These are phyloP conservation scores for Moniliophthora roreri DNA, from an alignment of 1,284 basidiomycete genomes.

Conservation along the genomic window DNA sequence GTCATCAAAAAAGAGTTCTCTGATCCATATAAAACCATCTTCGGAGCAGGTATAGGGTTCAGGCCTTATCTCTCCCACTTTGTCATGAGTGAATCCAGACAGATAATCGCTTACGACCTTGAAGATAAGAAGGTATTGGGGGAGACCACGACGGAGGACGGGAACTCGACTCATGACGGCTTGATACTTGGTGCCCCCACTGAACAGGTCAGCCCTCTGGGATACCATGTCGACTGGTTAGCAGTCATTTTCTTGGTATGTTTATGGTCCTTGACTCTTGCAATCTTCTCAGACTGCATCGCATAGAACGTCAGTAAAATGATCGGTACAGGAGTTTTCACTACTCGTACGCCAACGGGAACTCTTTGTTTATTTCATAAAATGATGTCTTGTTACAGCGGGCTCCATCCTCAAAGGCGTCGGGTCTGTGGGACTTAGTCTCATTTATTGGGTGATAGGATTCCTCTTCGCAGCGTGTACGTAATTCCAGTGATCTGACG, in stretches of 20 bases:
- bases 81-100: no score
- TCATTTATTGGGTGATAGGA: slow-evolving; percentile 45
- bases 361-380: background rate
- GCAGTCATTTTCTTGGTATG: slow-evolving; percentile 36
- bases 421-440: slow-evolving; percentile 40
- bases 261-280: background rate
- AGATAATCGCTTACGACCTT: no score
- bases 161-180: no score
- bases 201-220: slow-evolving; percentile 40
- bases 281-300: slow-evolving; percentile 2
- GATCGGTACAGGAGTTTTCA: slow-evolving; percentile 44
- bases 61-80: no score
- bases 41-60: no score
- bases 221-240: slow-evolving; percentile 39
- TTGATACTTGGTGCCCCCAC: slow-evolving; percentile 27
- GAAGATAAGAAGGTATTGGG: no score
- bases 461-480: slow-evolving; percentile 35
- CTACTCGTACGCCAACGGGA: slow-evolving; percentile 28
- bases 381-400: slow-evolving; percentile 20
- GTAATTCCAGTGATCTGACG: slow-evolving; percentile 7
- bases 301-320: slow-evolving; percentile 36
- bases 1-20: no score
- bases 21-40: no score
- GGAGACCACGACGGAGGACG: no score
- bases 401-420: slow-evolving; percentile 39